phyloP scores from a whole-genome alignment of 345 rosid genomes.

The Trapa incisa region DNA sequence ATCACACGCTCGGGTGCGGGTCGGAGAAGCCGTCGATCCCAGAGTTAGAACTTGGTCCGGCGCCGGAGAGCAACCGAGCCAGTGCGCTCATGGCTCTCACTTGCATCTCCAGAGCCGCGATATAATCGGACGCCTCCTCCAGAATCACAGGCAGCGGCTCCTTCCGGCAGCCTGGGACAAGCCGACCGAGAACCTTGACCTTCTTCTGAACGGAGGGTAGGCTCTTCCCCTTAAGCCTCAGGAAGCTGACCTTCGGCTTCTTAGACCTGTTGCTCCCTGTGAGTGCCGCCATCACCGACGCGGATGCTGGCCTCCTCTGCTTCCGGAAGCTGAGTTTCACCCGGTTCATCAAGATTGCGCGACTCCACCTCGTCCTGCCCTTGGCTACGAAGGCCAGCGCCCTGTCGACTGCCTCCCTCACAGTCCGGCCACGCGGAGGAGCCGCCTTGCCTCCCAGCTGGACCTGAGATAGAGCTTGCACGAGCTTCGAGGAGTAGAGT shows the following conservation, averaged over 20 bases:
- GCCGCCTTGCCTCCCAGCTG: slow-evolving; percentile 16
- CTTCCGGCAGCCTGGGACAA: slow-evolving; percentile 97
- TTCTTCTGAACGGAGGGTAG: slow-evolving; percentile 77
- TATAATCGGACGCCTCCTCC: slow-evolving; percentile 89
- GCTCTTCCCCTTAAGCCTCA: slow-evolving; percentile 48
- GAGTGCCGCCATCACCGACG: slow-evolving; percentile 3
- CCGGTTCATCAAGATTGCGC: slow-evolving; percentile 68
- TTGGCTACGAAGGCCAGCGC: slow-evolving; percentile 76
- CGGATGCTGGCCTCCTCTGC: slow-evolving; percentile 38
- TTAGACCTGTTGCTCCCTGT: slow-evolving; percentile 30
- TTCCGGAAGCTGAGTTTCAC: slow-evolving; percentile 77
- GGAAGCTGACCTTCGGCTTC: slow-evolving; percentile 61
- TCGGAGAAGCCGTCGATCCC: slow-evolving; percentile 9
- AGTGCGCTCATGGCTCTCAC: slow-evolving; percentile 76
- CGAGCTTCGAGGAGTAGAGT: slow-evolving; percentile 71
- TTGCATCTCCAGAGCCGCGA: slow-evolving; percentile 98
- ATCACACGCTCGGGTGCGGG: slow-evolving; percentile 11
- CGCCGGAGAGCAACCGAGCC: slow-evolving; percentile 42
- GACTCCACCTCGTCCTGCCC: slow-evolving; percentile 84
- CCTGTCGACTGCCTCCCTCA: slow-evolving; percentile 74
- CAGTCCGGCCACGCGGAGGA: slow-evolving; percentile 34
- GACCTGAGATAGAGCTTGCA: slow-evolving; percentile 59
- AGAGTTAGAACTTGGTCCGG: neutral
- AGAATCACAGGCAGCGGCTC: slow-evolving; percentile 78
- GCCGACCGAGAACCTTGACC: slow-evolving; percentile 60